Conservation (phyloP, 2,329 filamentous ascomycete genomes). For the Trichoderma atroviride region DNA sequence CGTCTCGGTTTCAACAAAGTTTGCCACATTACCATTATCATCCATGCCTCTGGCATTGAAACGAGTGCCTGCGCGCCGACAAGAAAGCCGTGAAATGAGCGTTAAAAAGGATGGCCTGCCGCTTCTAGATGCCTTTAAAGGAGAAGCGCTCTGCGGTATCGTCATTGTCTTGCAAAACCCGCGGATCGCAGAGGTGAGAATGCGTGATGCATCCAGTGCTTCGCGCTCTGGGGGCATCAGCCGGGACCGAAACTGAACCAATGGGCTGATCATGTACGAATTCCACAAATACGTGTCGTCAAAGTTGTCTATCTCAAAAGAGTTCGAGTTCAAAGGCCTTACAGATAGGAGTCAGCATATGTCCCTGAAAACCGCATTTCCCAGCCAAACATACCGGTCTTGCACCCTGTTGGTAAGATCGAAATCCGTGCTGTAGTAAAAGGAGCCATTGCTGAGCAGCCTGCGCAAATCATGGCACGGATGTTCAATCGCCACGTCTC, state of each 20-base stretch:
- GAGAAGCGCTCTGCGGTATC: slow-evolving; percentile 75
- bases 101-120: slow-evolving; percentile 84
- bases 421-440: slow-evolving; percentile 99
- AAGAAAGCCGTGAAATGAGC: slow-evolving; percentile 88
- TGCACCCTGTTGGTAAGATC: slow-evolving; percentile 93
- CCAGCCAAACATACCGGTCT: slow-evolving; percentile 62
- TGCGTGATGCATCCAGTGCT: slow-evolving; percentile 80
- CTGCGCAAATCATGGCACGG: slow-evolving; percentile 91
- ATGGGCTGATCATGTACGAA: slow-evolving; percentile 93
- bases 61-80: slow-evolving; percentile 84
- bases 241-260: slow-evolving; percentile 85
- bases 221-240: slow-evolving; percentile 74
- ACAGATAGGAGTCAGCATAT: slow-evolving; percentile 23
- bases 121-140: slow-evolving; percentile 64
- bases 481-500: slow-evolving; percentile 76
- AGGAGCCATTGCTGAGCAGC: slow-evolving; percentile 87
- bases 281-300: slow-evolving; percentile 97
- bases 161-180: slow-evolving; percentile 89
- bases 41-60: slow-evolving; percentile 98
- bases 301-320: slow-evolving; percentile 89
- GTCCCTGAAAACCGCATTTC: background rate
- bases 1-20: slow-evolving; percentile 98
- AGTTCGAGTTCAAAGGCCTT: slow-evolving; percentile 72
- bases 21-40: slow-evolving; percentile 95
- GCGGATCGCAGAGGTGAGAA: slow-evolving; percentile 90